Evolutionary conservation across 208 protist genomes (phyloP).

Genomic region (Trichomonas tenax): DNA sequence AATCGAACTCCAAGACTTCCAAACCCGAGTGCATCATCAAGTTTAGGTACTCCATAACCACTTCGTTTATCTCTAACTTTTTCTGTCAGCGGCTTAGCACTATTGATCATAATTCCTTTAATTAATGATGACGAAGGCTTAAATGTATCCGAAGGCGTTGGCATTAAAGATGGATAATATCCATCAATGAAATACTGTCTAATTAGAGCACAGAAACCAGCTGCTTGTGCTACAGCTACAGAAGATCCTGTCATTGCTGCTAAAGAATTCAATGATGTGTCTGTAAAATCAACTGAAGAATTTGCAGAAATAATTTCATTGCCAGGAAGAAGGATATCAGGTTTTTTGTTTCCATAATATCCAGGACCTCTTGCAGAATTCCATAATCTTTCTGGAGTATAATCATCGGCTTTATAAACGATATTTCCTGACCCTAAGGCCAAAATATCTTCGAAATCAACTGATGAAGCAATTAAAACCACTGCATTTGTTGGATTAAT

Average conservation of each 20-base stretch:
- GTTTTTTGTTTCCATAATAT: background rate
- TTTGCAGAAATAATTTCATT: background rate
- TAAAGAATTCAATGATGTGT: background rate
- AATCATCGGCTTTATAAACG: no score
- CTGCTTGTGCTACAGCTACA: background rate
- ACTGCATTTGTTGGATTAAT: no score
- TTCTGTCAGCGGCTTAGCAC: background rate
- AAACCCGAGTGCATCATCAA: background rate
- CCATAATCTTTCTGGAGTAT: no score
- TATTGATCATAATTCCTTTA: background rate
- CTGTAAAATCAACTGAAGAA: background rate
- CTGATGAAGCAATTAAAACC: no score
- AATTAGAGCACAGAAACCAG: background rate
- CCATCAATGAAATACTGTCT: background rate
- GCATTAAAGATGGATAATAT: background rate
- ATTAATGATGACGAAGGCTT: background rate
- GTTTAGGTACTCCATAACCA: background rate
- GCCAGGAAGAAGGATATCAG: background rate
- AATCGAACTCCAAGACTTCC: background rate
- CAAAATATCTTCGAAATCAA: no score
- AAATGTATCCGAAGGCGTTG: background rate
- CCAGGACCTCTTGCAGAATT: background rate
- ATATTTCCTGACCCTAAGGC: no score
- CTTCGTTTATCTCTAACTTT: background rate
- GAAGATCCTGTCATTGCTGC: background rate